Evolutionary conservation across 1,284 basidiomycete genomes (phyloP), one percentile per base, ranked within the genome.

Genomic region (Grifola frondosa): DNA sequence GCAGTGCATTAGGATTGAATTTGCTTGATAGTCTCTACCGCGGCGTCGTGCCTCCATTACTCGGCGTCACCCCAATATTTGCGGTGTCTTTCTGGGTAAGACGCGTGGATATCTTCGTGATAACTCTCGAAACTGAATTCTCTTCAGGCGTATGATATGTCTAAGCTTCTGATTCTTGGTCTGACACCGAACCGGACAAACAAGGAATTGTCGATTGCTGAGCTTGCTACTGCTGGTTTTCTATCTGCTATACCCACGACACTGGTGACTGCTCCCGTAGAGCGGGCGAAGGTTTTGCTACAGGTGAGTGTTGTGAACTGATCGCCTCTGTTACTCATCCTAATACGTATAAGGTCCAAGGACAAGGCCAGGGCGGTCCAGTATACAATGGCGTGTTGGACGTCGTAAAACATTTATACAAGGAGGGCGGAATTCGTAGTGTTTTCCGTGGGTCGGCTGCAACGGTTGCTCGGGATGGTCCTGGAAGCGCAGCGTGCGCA

Each of bases 41-140:
- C 54, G 96, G 96, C 28, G 95, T 99, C 71, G 88, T 96, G 3
- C 96, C 97, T 20, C 97, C 97, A 38, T 71, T 99, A 50, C 73
- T 97, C 26, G 97, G 97, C 41, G 94, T 99, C 23, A 98, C 97
- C 3, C 97, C 97, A 36, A 99, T 99, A 63, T 99, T 99, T 63
- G 97, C 97, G 11, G 75, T 99, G 33, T 97, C 94, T 4, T 99
- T 99, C 75, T 98, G 95, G 94, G 92, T 91, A 63, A 50, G 78
- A 62, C 26, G 21, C 41, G 38, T 17, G 38, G 24, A 26, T 41
- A 21, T 36, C 10, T 23, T 0, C 5, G 25, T 19, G 20, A 30
- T 19, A 5, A 12, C 22, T 11, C 7, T 6, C 3, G n/a, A 26
- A 15, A 6, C 12, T 29, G n/a, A 41, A 32, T 46, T 36, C 22